Percentiles rank a stretch among this genome's conserved stretches.
phyloP scores from a whole-genome alignment of 352 stramenopile species.

The Globisporangium solare region DNA sequence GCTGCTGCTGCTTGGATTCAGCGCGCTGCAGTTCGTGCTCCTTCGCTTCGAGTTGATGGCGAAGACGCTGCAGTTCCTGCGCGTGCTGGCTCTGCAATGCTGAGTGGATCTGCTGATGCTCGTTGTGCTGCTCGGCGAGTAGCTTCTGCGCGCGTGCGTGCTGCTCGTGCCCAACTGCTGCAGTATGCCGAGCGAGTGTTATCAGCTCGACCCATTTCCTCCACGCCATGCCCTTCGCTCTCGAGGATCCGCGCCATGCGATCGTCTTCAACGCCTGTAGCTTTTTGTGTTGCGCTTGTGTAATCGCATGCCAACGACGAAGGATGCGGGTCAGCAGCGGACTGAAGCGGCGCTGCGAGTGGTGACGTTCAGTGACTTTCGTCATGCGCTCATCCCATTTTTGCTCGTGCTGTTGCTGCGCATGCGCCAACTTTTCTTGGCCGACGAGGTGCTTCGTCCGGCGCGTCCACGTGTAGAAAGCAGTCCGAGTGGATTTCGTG shows the following conservation, averaged over 20 bases:
- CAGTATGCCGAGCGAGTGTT: neutral
- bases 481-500: neutral
- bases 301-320: constrained; percentile 1
- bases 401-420: neutral
- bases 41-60: constrained; percentile 17
- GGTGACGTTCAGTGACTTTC: constrained; percentile 1
- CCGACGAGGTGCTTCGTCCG: neutral
- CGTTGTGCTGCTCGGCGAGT: neutral
- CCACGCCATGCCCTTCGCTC: constrained; percentile 6
- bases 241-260: neutral
- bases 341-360: neutral
- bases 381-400: constrained; percentile 1
- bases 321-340: neutral
- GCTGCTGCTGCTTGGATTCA: neutral
- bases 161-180: neutral
- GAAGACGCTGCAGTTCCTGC: constrained; percentile 21
- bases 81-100: constrained; percentile 10
- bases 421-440: neutral
- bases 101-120: constrained; percentile 6
- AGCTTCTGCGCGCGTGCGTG: neutral
- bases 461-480: constrained; percentile 7
- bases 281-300: neutral
- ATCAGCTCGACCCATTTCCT: constrained; percentile 6
- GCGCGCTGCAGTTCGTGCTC: constrained; percentile 16
- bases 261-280: constrained; percentile 7